Percentiles rank a stretch among this genome's conserved stretches.
Conservation (phyloP, 805 yeast genomes). For the Debaryomyces maramus region DNA sequence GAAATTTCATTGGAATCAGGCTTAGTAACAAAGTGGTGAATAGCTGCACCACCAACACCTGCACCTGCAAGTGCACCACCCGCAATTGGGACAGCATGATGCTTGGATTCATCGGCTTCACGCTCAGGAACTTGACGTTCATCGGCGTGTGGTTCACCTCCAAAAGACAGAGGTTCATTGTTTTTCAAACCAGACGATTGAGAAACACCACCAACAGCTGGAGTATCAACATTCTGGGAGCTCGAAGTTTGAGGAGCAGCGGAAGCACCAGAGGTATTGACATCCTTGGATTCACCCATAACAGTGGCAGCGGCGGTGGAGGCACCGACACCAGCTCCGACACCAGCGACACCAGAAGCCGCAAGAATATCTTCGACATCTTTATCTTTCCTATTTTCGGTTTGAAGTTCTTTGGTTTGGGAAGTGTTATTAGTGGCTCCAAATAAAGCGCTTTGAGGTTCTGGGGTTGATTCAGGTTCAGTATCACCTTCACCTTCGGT, state of each 20-base stretch:
- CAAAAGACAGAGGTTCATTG: too few relatives aligned
- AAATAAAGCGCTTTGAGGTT: slow-evolving; percentile 14
- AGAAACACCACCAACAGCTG: neutral
- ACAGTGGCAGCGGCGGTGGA: slow-evolving; percentile 11
- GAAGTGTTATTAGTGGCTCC: neutral
- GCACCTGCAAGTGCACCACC: slow-evolving; percentile 1
- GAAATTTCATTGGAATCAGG: neutral
- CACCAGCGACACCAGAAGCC: slow-evolving; percentile 10
- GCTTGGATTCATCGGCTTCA: slow-evolving; percentile 17
- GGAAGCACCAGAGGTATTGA: slow-evolving; percentile 4
- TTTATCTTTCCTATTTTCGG: slow-evolving; percentile 14
- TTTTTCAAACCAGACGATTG: too few relatives aligned
- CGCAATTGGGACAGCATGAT: neutral
- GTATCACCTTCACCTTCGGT: slow-evolving; percentile 8
- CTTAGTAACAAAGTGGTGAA: slow-evolving; percentile 10
- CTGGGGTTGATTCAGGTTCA: slow-evolving; percentile 20
- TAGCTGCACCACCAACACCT: slow-evolving; percentile 11
- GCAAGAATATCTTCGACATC: slow-evolving; percentile 4
- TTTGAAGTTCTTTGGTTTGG: slow-evolving; percentile 5
- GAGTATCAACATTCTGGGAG: neutral
- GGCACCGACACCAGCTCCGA: slow-evolving; percentile 15
- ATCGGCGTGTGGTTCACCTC: too few relatives aligned
- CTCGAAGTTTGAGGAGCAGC: neutral
- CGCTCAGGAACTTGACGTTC: slow-evolving; percentile 3
- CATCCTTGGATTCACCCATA: slow-evolving; percentile 4